Percentiles rank a stretch among this genome's conserved stretches.
Evolutionary conservation across 225 moss, liverwort and hornwort genomes (phyloP).

Genomic region (Physcomitrellopsis africana): DNA sequence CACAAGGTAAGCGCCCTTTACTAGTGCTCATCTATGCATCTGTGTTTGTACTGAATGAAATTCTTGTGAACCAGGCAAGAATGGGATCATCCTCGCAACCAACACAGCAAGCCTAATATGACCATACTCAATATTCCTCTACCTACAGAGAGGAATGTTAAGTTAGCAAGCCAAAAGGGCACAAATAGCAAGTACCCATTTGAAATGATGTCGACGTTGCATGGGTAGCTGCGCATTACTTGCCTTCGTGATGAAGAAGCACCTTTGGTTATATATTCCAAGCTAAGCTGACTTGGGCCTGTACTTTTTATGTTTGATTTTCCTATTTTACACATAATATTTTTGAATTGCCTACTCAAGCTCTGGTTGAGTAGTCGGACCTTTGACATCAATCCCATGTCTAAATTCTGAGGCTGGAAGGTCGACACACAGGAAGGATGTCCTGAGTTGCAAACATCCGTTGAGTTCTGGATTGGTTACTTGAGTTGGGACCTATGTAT

Average conservation of each 20-base stretch:
- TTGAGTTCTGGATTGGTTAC: slow-evolving; percentile 36
- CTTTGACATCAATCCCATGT: slow-evolving; percentile 36
- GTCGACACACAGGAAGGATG: slow-evolving; percentile 30
- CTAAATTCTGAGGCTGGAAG: slow-evolving; percentile 30
- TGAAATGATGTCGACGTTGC: slow-evolving; percentile 22
- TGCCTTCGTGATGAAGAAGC: slow-evolving; percentile 24
- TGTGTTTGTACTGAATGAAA: slow-evolving; percentile 18
- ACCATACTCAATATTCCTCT: slow-evolving; percentile 19
- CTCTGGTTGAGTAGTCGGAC: slow-evolving; percentile 42
- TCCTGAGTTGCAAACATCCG: slow-evolving; percentile 38
- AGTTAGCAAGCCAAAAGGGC: not conserved
- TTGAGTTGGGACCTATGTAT: slow-evolving; percentile 2
- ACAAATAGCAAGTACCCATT: slow-evolving; percentile 30
- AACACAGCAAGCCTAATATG: slow-evolving; percentile 47
- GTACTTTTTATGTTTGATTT: slow-evolving; percentile 48
- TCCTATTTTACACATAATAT: slow-evolving; percentile 35
- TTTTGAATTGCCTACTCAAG: slow-evolving; percentile 49
- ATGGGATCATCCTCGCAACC: slow-evolving; percentile 69
- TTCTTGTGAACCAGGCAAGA: slow-evolving; percentile 66
- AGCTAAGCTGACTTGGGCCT: slow-evolving; percentile 32
- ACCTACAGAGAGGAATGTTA: slow-evolving; percentile 3
- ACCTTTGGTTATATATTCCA: slow-evolving; percentile 19
- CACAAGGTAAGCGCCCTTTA: not conserved
- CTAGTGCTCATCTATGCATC: slow-evolving; percentile 20
- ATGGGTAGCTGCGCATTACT: slow-evolving; percentile 30